These are phyloP conservation scores for Bocquillonia castaneifolia DNA, from an alignment of 441 rosid species.

Conservation along the genomic window DNA sequence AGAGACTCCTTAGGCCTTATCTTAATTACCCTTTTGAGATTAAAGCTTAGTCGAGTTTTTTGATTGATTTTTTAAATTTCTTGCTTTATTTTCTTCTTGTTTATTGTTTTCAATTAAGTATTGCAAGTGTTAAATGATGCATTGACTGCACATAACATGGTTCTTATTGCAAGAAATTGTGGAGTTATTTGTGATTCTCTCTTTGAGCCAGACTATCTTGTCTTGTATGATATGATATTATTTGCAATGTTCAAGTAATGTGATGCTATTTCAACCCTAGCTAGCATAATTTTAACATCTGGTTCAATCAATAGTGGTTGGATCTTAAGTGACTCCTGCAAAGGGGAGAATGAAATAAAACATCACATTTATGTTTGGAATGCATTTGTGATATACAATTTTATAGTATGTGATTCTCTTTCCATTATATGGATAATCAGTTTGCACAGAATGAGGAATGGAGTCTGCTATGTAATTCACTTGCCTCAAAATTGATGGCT, in stretches of 20 bases:
- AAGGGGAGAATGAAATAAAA: neutral
- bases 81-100: neutral
- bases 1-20: neutral
- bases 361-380: neutral
- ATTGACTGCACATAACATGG: neutral
- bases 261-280: neutral
- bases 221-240: too few relatives aligned
- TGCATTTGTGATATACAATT: neutral
- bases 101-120: neutral
- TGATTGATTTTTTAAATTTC: too few relatives aligned
- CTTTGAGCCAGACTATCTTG: too few relatives aligned
- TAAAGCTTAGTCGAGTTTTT: too few relatives aligned
- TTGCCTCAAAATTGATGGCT: constrained; percentile 77
- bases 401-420: constrained; percentile 14
- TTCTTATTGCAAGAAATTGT: neutral
- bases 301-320: neutral
- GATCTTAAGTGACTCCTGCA: neutral
- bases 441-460: constrained; percentile 93
- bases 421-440: constrained; percentile 41
- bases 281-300: constrained; percentile 1
- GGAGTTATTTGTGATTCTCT: neutral
- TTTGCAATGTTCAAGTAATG: neutral
- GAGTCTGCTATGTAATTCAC: constrained; percentile 73
- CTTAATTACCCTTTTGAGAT: neutral
- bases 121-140: neutral